Evolutionary conservation across 2,329 filamentous ascomycete species (phyloP).

Genomic region (Talaromyces sp.): DNA sequence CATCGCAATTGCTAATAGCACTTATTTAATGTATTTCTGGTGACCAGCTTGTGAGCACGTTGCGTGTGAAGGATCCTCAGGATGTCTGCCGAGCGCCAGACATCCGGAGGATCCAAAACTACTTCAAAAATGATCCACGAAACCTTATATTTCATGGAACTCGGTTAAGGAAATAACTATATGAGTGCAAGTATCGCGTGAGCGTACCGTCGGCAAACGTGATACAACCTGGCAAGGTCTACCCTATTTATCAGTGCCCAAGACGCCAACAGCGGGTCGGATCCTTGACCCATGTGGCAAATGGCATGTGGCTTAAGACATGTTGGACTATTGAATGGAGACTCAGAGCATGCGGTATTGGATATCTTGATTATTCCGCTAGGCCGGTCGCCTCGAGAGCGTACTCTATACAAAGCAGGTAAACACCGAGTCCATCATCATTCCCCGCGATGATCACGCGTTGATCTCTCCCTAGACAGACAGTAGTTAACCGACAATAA

Average conservation of each 20-base stretch:
- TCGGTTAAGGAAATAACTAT: not conserved
- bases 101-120: not conserved
- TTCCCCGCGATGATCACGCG: not conserved
- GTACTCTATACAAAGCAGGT: not conserved
- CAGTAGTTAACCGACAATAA: not conserved
- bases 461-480: not conserved
- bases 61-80: not conserved
- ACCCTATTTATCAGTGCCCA: not conserved
- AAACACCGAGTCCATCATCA: not conserved
- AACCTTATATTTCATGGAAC: not conserved
- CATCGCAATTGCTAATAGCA: not conserved
- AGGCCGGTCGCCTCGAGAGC: not conserved
- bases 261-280: not conserved
- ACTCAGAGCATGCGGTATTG: not conserved
- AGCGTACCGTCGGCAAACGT: not conserved
- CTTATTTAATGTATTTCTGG: not conserved
- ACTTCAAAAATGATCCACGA: not conserved
- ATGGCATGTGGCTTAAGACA: not conserved
- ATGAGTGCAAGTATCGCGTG: not conserved
- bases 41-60: too few relatives aligned
- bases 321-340: not conserved
- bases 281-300: not conserved
- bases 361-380: not conserved
- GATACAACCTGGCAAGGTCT: not conserved
- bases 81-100: not conserved